Evolutionary conservation across 306 rosid genomes (phyloP), one percentile per base, ranked within the genome.

Genomic region (Quercus berberidifolia): DNA sequence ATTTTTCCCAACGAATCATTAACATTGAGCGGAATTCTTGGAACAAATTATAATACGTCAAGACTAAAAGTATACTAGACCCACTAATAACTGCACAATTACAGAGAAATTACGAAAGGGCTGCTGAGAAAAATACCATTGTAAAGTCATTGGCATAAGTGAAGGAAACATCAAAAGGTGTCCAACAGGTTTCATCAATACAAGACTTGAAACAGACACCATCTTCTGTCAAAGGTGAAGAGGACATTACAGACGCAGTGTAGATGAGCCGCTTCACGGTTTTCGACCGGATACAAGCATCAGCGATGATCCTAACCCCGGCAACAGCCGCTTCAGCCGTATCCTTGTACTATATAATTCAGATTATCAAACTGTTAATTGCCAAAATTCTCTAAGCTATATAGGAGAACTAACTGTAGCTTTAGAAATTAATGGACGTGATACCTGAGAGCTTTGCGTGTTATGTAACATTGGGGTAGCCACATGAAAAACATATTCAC

Each of bases 141-240:
- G 1, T 3, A n/a, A 5, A 15, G 12, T 58, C 71, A 35, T 13
- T 38, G 4, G 3, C 0, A 80, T 70, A 23, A 17, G 73, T 15
- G 49, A 69, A n/a, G 6, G 89, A 26, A 52, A 62, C 56, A 71
- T 74, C 59, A 9, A 81, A 84, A 21, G 88, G 85, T 0, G 91
- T 88, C 92, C 90, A 83, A 67, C 92, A 86, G 38, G 89, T 83
- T 78, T 90, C 89, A 56, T 88, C 92, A 8, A 88, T 31, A 74
- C 19, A 49, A 20, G 70, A 51, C 72, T 83, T 77, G 62, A 78
- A 86, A 58, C 72, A 81, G 69, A 5, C 74, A 11, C 79, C 93
- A 23, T 86, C 90, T 11, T 75, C 78, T 41, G 60, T 71, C 0
- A 84, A 28, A 2, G 92, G 91, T 58, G 92, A 89, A 3, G 90